These are phyloP conservation scores for Eutrema japonicum DNA, from an alignment of 345 rosid species.

Conservation along the genomic window DNA sequence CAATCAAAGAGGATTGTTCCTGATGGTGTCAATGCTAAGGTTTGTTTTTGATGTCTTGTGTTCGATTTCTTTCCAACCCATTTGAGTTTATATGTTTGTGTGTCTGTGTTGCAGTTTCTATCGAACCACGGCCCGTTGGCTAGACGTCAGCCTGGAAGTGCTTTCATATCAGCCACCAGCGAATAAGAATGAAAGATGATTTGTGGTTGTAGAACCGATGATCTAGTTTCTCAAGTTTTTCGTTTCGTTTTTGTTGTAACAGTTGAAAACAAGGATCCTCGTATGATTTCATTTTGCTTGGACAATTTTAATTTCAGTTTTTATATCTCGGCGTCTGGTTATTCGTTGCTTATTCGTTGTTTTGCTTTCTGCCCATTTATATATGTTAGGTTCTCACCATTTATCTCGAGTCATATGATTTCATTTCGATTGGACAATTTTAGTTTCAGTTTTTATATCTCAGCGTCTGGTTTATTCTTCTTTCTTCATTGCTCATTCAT, in stretches of 20 bases:
- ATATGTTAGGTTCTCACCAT: neutral
- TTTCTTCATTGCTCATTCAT: neutral
- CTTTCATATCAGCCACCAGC: slow-evolving; percentile 42
- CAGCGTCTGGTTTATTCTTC: neutral
- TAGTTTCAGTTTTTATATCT: neutral
- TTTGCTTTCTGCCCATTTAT: neutral
- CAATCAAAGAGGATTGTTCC: slow-evolving; percentile 53
- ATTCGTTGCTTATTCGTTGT: neutral
- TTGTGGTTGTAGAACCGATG: slow-evolving; percentile 32
- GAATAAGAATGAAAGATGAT: slow-evolving; percentile 30
- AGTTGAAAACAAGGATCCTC: slow-evolving; percentile 26
- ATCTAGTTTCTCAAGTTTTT: slow-evolving; percentile 13
- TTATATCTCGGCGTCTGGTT: neutral
- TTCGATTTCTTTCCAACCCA: neutral
- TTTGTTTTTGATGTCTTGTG: slow-evolving; percentile 11
- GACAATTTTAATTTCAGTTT: slow-evolving; percentile 4
- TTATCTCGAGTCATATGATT: neutral
- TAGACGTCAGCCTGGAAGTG: slow-evolving; percentile 52
- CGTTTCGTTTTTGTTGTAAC: slow-evolving; percentile 12
- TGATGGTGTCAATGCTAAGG: slow-evolving; percentile 66
- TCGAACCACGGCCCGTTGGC: slow-evolving; percentile 50
- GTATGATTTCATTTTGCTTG: slow-evolving; percentile 28
- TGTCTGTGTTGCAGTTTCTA: slow-evolving; percentile 41
- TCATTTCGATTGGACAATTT: too few relatives aligned
- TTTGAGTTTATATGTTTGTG: neutral